phyloP scores from a whole-genome alignment of 2,329 filamentous ascomycete genomes.

The Monilinia polystroma region DNA sequence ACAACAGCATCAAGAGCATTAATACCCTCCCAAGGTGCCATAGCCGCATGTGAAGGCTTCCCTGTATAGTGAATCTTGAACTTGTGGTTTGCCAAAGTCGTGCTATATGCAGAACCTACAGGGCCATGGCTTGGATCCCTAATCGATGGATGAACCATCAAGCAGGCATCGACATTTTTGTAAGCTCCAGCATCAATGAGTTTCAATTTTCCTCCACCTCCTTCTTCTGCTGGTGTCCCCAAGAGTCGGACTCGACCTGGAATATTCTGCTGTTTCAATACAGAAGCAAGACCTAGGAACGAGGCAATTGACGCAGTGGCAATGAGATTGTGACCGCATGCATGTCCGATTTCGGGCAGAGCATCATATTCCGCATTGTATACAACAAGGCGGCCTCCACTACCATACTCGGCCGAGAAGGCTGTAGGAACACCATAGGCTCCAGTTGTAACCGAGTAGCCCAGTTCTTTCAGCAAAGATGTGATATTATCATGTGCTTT shows the following conservation, averaged over 20 bases:
- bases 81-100: constrained; percentile 26
- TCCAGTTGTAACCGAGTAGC: constrained; percentile 48
- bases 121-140: neutral
- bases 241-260: constrained; percentile 39
- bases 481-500: constrained; percentile 52
- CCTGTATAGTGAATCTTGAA: constrained; percentile 35
- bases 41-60: constrained; percentile 43
- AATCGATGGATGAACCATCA: constrained; percentile 44
- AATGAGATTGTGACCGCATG: constrained; percentile 48
- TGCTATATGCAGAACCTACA: constrained; percentile 22
- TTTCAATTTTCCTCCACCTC: constrained; percentile 44
- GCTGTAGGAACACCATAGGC: constrained; percentile 53
- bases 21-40: constrained; percentile 43
- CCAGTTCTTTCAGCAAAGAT: constrained; percentile 46
- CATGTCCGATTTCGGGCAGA: constrained; percentile 45
- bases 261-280: constrained; percentile 30
- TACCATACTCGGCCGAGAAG: constrained; percentile 47
- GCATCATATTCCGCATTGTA: constrained; percentile 52
- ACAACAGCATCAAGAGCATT: constrained; percentile 45
- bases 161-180: constrained; percentile 40
- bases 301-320: constrained; percentile 43
- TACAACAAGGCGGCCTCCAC: constrained; percentile 46
- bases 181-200: constrained; percentile 48
- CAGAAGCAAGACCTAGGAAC: constrained; percentile 41
- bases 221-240: constrained; percentile 37